Evolutionary conservation across 257 asterid genomes (phyloP), one percentile per base, ranked within the genome.

Genomic region (Przewalskia tangutica): DNA sequence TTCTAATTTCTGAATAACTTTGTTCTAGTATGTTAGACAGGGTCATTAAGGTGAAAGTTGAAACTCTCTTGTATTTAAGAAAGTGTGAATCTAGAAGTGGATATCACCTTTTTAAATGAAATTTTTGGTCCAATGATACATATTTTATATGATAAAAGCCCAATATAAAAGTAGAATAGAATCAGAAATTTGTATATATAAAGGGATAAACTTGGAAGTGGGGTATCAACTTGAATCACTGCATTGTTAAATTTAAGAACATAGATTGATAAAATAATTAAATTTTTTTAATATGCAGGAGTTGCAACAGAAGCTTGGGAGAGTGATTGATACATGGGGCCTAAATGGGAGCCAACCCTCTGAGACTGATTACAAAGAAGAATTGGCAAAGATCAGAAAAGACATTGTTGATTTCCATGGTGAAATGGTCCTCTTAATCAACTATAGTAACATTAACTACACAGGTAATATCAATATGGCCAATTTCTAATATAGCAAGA

Each of bases 401-500:
- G 95, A 93, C 71, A 93, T 94, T 11, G 97, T 96, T 73, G 89
- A 96, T 86, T 96, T 96, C 77, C 99, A 96, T 65, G 99, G 99
- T 40, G 99, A 94, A 87, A 96, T 96, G 98, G 97, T 96, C 42
- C 97, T 94, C 27, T 85, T 96, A 42, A 86, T 96, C 77, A 92
- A 91, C 81, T 94, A 96, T 77, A 94, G 98, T 90, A 96, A 89
- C 85, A 42, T 87, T 23, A 89, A 87, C 73, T 89, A 87, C 75
- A 89, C 88, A 73, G 92, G 91, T 86, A 71, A 48, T 64, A 64
- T 5, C 40, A 2, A 16, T 6, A 4, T 14, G 42, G 42, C 27
- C 10, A 56, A 56, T 56, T 16, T 55, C 23, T 55, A 2, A 55
- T 55, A 8, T 55, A 55, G 62, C 60, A 14, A 55, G 23, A 14